phyloP scores from a whole-genome alignment of 495 filamentous ascomycete species.

The Daldinia bambusicola region DNA sequence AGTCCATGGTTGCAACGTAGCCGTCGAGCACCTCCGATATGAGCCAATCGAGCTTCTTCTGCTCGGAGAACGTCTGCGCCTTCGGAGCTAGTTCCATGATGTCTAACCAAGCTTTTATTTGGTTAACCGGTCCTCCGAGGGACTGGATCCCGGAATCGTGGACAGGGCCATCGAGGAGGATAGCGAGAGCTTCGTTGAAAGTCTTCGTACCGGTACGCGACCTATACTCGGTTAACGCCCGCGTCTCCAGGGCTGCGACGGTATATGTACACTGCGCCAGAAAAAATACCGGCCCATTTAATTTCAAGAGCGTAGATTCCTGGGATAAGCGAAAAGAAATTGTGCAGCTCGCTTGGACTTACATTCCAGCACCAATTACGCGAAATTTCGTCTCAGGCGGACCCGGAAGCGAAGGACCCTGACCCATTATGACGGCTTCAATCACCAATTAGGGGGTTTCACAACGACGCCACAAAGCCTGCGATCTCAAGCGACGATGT shows the following conservation, averaged over 20 bases:
- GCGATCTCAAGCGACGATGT: slow-evolving; percentile 14
- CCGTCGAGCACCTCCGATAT: slow-evolving; percentile 48
- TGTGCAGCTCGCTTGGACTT: slow-evolving; percentile 28
- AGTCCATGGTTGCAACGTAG: slow-evolving; percentile 54
- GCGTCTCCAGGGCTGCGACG: background rate
- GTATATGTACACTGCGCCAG: slow-evolving; percentile 1
- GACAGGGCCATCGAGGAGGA: slow-evolving; percentile 47
- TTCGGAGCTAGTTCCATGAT: slow-evolving; percentile 49
- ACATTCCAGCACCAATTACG: slow-evolving; percentile 51
- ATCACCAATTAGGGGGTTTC: slow-evolving; percentile 31
- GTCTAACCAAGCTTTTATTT: slow-evolving; percentile 47
- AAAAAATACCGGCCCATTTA: background rate
- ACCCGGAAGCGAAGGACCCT: slow-evolving; percentile 47
- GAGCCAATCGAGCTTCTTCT: slow-evolving; percentile 50
- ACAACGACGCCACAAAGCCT: slow-evolving; percentile 19
- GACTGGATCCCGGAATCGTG: slow-evolving; percentile 51
- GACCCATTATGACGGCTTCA: slow-evolving; percentile 42
- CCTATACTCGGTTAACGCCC: slow-evolving; percentile 39
- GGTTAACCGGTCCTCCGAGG: slow-evolving; percentile 41
- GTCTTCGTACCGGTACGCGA: slow-evolving; percentile 51
- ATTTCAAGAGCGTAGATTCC: background rate
- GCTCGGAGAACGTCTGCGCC: slow-evolving; percentile 41
- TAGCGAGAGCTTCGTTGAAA: slow-evolving; percentile 46
- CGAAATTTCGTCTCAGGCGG: slow-evolving; percentile 48
- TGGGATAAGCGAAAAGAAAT: background rate